These are phyloP conservation scores for Pilaira anomala DNA, from an alignment of 192 early-diverging fungal genomes.

Conservation along the genomic window DNA sequence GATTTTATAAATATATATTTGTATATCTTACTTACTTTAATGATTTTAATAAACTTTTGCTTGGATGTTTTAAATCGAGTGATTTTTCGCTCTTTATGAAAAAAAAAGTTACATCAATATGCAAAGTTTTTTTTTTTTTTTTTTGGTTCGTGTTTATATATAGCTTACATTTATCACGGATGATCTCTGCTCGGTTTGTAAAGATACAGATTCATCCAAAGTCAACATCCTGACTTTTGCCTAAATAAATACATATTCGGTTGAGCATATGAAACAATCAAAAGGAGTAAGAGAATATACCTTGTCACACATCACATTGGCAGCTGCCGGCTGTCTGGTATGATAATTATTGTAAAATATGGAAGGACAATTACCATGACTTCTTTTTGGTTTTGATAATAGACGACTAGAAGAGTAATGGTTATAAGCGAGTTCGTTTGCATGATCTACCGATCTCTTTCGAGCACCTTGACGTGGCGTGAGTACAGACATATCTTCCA, in stretches of 20 bases:
- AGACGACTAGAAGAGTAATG: constrained; percentile 16
- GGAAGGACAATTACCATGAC: background rate
- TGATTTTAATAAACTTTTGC: too few relatives aligned
- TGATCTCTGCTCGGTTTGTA: constrained; percentile 16
- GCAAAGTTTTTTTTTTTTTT: too few relatives aligned
- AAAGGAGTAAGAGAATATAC: too few relatives aligned
- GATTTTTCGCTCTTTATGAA: too few relatives aligned
- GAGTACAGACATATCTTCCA: constrained; percentile 1
- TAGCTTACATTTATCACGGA: background rate
- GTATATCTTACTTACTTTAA: too few relatives aligned
- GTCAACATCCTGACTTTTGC: constrained; percentile 22
- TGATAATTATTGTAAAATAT: background rate
- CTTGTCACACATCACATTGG: too few relatives aligned
- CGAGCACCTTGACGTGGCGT: constrained; percentile 22
- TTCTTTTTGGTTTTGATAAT: constrained; percentile 13
- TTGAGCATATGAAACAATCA: too few relatives aligned
- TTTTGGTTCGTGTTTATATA: too few relatives aligned
- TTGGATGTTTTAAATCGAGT: too few relatives aligned
- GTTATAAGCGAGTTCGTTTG: constrained; percentile 18
- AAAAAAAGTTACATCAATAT: too few relatives aligned
- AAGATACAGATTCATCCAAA: constrained; percentile 16
- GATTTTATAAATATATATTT: too few relatives aligned
- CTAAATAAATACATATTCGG: background rate
- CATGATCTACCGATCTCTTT: constrained; percentile 23
- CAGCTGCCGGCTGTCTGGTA: background rate